phyloP scores from a whole-genome alignment of 1,284 basidiomycete genomes.

The Boletus albobrunnescens region DNA sequence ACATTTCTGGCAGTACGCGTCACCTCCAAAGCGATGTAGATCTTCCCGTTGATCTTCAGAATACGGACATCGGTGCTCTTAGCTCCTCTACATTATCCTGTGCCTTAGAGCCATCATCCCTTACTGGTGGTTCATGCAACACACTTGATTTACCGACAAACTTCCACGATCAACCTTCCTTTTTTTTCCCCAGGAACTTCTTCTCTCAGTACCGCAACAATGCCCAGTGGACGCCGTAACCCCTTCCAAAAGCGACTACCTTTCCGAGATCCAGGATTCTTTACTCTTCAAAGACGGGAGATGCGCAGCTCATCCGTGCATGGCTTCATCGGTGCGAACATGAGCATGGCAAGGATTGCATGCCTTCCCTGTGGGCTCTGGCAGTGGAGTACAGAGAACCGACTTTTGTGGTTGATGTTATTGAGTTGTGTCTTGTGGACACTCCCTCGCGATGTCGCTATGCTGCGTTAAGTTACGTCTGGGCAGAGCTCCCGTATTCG shows the following conservation, averaged over 20 bases:
- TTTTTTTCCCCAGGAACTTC: conserved; percentile 8
- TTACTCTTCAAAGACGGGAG: conserved; percentile 18
- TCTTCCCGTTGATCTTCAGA: conserved; percentile 7
- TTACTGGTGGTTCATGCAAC: background rate
- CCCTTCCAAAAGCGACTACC: conserved; percentile 8
- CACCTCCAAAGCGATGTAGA: conserved; percentile 19
- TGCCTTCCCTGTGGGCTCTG: background rate
- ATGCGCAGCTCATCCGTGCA: conserved; percentile 10
- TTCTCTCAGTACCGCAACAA: conserved; percentile 12
- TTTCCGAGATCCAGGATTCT: conserved; percentile 15
- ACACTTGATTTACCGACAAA: conserved; percentile 6
- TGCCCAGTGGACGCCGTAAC: background rate
- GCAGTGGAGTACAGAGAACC: background rate
- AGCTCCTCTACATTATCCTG: conserved; percentile 8
- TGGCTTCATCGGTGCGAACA: conserved; percentile 21
- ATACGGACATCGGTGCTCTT: background rate
- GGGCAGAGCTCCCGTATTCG: conserved; percentile 15
- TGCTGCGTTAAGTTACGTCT: conserved; percentile 22
- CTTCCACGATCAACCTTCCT: conserved; percentile 7
- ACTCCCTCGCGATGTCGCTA: conserved; percentile 19
- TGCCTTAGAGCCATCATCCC: conserved; percentile 6
- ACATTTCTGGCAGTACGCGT: conserved; percentile 7
- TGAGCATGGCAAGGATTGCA: conserved; percentile 9
- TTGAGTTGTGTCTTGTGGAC: conserved; percentile 14
- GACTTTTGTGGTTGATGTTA: conserved; percentile 17